These are phyloP conservation scores for Vanrija humicola DNA, from an alignment of 1,284 basidiomycete genomes.

Conservation along the genomic window DNA sequence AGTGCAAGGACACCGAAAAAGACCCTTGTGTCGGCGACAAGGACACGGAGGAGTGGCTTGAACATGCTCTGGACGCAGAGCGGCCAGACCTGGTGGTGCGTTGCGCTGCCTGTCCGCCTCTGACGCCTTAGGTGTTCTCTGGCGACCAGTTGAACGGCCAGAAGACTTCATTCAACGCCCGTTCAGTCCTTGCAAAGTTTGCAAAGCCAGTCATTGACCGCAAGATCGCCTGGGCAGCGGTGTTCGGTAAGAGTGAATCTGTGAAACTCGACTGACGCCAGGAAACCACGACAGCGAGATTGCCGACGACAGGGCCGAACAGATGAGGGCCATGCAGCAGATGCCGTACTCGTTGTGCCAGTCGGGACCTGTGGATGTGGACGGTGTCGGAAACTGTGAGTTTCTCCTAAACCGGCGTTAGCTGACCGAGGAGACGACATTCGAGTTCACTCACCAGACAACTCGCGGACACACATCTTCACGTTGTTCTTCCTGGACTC, in stretches of 20 bases:
- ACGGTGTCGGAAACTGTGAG: constrained; percentile 78
- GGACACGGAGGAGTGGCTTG: constrained; percentile 66
- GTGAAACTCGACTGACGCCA: constrained; percentile 4
- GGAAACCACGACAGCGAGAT: constrained; percentile 83
- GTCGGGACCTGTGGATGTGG: constrained; percentile 71
- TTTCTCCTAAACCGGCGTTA: constrained; percentile 9
- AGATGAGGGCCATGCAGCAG: constrained; percentile 67
- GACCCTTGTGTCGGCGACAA: constrained; percentile 60
- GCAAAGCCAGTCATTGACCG: constrained; percentile 69
- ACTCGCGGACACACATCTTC: constrained; percentile 75
- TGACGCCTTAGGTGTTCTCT: constrained; percentile 54
- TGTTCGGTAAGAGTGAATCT: constrained; percentile 58
- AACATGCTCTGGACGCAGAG: constrained; percentile 68
- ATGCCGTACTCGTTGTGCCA: constrained; percentile 81
- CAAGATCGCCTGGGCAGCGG: constrained; percentile 78
- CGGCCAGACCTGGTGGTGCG: constrained; percentile 80
- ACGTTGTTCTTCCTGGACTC: constrained; percentile 93
- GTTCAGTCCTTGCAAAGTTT: constrained; percentile 82
- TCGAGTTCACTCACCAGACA: constrained; percentile 51
- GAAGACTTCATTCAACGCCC: constrained; percentile 77
- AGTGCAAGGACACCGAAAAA: constrained; percentile 63
- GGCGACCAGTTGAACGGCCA: constrained; percentile 83
- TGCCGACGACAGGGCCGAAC: constrained; percentile 57
- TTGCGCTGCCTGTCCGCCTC: neutral
- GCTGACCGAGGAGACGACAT: constrained; percentile 55